These are phyloP conservation scores for Plantago rigida DNA, from an alignment of 305 asterid genomes.

Conservation along the genomic window DNA sequence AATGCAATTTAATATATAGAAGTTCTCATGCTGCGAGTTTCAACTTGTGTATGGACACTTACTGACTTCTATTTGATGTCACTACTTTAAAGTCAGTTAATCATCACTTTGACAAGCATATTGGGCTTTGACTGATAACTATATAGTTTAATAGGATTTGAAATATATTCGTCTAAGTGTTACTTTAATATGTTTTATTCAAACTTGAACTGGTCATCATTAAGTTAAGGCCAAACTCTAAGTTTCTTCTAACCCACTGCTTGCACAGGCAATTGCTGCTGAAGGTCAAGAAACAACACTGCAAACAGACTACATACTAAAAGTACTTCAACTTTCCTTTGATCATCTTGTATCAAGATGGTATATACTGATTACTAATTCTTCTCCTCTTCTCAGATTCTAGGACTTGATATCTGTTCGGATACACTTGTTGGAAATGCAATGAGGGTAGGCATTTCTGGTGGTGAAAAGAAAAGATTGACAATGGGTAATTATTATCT, in stretches of 20 bases:
- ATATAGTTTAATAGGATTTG: too few species aligned
- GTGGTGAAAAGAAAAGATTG: constrained; percentile 39
- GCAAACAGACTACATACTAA: constrained; percentile 57
- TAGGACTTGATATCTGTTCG: constrained; percentile 34
- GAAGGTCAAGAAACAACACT: constrained; percentile 51
- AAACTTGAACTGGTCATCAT: too few species aligned
- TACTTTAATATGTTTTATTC: too few species aligned
- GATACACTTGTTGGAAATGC: constrained; percentile 31
- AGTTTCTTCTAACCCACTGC: background rate
- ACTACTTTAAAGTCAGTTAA: too few species aligned
- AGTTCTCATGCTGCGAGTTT: too few species aligned
- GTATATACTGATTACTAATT: background rate
- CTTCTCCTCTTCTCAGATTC: constrained; percentile 25
- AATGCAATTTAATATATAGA: too few species aligned
- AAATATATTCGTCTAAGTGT: too few species aligned
- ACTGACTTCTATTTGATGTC: too few species aligned
- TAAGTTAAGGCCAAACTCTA: too few species aligned
- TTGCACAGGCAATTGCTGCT: constrained; percentile 40
- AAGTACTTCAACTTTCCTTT: constrained; percentile 26
- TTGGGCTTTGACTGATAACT: too few species aligned
- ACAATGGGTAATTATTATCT: constrained; percentile 30
- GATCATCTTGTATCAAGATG: background rate
- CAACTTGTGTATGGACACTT: too few species aligned
- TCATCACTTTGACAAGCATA: too few species aligned
- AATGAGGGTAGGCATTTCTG: constrained; percentile 36